phyloP scores from a whole-genome alignment of 2,329 filamentous ascomycete species.

The Fusarium verticillioides region DNA sequence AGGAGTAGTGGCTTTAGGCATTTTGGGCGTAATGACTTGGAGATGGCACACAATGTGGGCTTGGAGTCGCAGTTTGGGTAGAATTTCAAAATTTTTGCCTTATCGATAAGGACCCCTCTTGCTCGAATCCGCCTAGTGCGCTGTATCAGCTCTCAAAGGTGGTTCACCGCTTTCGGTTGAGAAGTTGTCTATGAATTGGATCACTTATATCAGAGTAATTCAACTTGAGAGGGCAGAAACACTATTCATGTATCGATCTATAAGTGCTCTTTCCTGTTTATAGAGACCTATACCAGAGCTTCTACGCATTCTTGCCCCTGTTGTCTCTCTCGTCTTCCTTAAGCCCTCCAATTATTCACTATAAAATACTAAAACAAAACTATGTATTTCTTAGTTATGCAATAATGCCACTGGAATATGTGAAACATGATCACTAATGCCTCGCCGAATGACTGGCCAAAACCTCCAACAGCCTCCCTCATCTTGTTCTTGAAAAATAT shows the following conservation, averaged over 20 bases:
- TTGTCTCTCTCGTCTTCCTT: neutral
- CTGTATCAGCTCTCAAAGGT: slow-evolving; percentile 2
- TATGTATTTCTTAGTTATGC: neutral
- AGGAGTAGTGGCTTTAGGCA: slow-evolving; percentile 82
- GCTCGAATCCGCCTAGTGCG: slow-evolving; percentile 44
- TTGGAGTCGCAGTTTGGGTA: slow-evolving; percentile 36
- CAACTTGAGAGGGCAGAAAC: neutral
- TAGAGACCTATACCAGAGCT: neutral
- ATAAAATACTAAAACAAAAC: neutral
- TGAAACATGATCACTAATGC: neutral
- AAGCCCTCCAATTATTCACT: too few relatives aligned
- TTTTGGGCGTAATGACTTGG: slow-evolving; percentile 53
- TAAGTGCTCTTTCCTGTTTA: neutral
- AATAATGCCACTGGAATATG: neutral
- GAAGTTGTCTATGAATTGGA: neutral
- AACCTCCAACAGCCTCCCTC: too few relatives aligned
- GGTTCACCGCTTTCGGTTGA: slow-evolving; percentile 48
- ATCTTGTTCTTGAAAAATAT: slow-evolving; percentile 3
- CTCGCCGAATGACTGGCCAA: neutral
- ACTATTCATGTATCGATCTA: neutral
- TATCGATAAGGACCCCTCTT: slow-evolving; percentile 56
- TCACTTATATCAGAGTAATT: neutral
- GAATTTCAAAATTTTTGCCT: slow-evolving; percentile 53
- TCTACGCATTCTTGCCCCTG: neutral
- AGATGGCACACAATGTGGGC: slow-evolving; percentile 43